Evolutionary conservation across 148 eudicot genomes (phyloP), one percentile per base, ranked within the genome.

Genomic region (Camellia granthamiana): DNA sequence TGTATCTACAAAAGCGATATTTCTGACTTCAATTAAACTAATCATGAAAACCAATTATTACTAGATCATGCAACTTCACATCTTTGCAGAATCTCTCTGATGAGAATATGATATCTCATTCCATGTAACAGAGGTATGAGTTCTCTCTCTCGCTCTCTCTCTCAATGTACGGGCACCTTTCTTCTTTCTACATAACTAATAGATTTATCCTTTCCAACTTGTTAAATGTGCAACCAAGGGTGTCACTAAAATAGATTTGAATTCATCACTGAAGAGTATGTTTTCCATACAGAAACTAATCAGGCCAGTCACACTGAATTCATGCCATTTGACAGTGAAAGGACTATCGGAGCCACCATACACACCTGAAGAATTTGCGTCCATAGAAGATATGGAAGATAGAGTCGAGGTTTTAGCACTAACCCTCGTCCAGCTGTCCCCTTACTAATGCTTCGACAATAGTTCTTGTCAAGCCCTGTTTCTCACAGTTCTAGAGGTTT

Each of bases 351-450:
- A 49, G 52, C 52, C 5, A 49, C 85, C 98, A 92, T 80, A 49
- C 52, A 94, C 89, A 82, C 97, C 98, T 16, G 98, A 94, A 85
- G 98, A 94, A 79, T 91, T 84, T 82, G 79, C 98, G 8, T 89
- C 93, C 21, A 60, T 67, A 23, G 86, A 89, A 56, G 92, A 89
- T 84, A 68, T 94, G 21, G 86, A 85, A 8, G 91, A 92, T 73
- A 97, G 98, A 71, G 95, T 94, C 41, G 88, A 88, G 83, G 97
- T 92, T 30, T 86, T 94, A 76, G 97, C 97, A 49, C 76, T 87
- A 68, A 89, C 97, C 41, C 92, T 92, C 38, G 91, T 94, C 30
- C 91, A 91, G 80, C 72, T 91, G 78, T 90, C 97, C 52, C 75
- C 83, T 71, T 58, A 84, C 42, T 94, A 79, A 89, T 43, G 54